A percentile compares a stretch with the other conserved stretches of the same genome.
phyloP scores from a whole-genome alignment of 352 stramenopile genomes.

The Pilasporangium apinafurcum region DNA sequence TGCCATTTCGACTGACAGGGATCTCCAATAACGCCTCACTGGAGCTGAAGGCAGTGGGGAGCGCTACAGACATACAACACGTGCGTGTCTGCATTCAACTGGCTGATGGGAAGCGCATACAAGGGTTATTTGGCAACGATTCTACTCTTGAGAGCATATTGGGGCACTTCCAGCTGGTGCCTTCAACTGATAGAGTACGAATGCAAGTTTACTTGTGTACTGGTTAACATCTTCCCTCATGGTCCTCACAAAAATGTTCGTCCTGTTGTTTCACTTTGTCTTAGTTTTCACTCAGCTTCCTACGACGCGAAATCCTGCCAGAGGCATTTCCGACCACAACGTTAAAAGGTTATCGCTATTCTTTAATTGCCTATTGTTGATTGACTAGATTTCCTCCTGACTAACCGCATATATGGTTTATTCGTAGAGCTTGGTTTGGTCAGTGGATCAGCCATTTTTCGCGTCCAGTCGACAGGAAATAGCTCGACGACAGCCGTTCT shows the following conservation, averaged over 20 bases:
- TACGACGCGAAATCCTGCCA: constrained; percentile 61
- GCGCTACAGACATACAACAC: constrained; percentile 23
- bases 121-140: constrained; percentile 53
- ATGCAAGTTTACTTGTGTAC: constrained; percentile 15
- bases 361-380: not conserved
- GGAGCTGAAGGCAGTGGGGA: constrained; percentile 40
- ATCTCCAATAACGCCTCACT: constrained; percentile 80
- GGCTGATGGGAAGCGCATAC: constrained; percentile 66
- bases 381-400: not conserved
- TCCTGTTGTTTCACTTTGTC: not conserved
- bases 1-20: constrained; percentile 81
- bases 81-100: constrained; percentile 82
- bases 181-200: constrained; percentile 19
- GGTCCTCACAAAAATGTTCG: not conserved
- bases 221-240: not conserved
- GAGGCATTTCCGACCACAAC: constrained; percentile 50
- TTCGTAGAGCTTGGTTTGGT: constrained; percentile 66
- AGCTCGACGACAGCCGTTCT: not conserved
- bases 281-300: constrained; percentile 77
- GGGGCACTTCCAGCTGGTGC: constrained; percentile 41
- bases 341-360: constrained; percentile 40
- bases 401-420: not conserved
- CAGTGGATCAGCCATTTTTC: constrained; percentile 83
- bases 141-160: constrained; percentile 55
- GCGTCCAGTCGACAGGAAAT: constrained; percentile 26